These are phyloP conservation scores for Aureobasidium subglaciale DNA, from an alignment of 2,329 filamentous ascomycete species.

Conservation along the genomic window DNA sequence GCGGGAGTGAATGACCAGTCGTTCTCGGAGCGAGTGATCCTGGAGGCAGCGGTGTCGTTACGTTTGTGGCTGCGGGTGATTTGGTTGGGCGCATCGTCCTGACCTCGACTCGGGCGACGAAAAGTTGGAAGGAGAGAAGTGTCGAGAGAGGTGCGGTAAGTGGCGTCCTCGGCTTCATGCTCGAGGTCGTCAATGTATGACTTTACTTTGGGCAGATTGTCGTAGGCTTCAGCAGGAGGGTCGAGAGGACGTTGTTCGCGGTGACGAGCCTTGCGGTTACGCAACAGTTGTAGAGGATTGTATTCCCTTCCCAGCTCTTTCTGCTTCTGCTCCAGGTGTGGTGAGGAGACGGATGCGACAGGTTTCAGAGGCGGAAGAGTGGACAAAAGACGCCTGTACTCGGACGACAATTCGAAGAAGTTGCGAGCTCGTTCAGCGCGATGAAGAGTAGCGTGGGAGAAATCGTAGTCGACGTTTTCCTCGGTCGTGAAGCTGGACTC, in stretches of 20 bases:
- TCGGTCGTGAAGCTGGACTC: not conserved
- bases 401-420: constrained; percentile 76
- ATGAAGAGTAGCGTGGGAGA: constrained; percentile 72
- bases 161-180: constrained; percentile 33
- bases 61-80: constrained; percentile 22
- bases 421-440: constrained; percentile 78
- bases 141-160: constrained; percentile 32
- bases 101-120: constrained; percentile 10
- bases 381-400: constrained; percentile 76
- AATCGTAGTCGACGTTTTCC: constrained; percentile 52
- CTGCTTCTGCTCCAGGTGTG: constrained; percentile 35
- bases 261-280: constrained; percentile 78
- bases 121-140: constrained; percentile 24
- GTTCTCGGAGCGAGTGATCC: constrained; percentile 64
- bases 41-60: constrained; percentile 42
- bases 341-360: constrained; percentile 34
- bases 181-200: constrained; percentile 70
- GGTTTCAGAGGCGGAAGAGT: constrained; percentile 66
- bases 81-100: constrained; percentile 21
- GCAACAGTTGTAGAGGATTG: constrained; percentile 86
- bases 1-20: constrained; percentile 81
- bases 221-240: constrained; percentile 68
- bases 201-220: constrained; percentile 62
- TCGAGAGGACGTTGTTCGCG: constrained; percentile 70
- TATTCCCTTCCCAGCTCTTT: constrained; percentile 61